Evolutionary conservation across 2,329 filamentous ascomycete genomes (phyloP).

Genomic region (Scopulariopsis brevicaulis): DNA sequence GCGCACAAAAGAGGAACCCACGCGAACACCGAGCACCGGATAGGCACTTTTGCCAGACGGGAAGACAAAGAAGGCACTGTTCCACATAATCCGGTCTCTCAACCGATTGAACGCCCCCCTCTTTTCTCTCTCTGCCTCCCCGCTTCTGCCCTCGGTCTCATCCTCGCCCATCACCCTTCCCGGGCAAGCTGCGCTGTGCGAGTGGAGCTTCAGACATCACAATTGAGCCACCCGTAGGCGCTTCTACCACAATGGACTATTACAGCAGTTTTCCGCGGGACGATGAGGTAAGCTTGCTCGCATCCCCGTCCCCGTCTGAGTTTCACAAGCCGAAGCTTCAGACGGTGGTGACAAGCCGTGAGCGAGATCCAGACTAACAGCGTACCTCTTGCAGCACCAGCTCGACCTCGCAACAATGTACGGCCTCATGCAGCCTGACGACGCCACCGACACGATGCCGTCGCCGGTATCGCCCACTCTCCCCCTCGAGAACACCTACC

Average conservation of each 20-base stretch:
- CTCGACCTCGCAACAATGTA: not conserved
- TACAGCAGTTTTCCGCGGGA: not conserved
- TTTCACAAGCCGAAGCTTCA: not conserved
- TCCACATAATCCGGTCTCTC: not conserved
- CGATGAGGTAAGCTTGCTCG: not conserved
- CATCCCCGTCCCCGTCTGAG: not conserved
- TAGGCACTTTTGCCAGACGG: not conserved
- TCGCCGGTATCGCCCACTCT: conserved; percentile 18
- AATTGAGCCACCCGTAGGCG: not conserved
- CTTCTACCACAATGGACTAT: not conserved
- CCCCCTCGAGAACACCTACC: conserved; percentile 17
- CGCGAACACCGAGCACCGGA: not conserved
- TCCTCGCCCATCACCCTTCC: not conserved
- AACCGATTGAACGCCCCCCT: not conserved
- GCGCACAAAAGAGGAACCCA: not conserved
- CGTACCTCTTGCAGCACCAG: not conserved
- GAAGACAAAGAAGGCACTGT: not conserved
- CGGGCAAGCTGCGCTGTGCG: not conserved
- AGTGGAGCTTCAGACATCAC: not conserved
- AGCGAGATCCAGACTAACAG: not conserved
- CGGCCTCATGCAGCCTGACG: conserved; percentile 13
- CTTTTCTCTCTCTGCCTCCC: not conserved
- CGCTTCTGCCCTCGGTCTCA: not conserved
- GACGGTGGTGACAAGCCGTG: not conserved
- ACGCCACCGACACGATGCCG: conserved; percentile 21